Conservation (phyloP, 2,329 filamentous ascomycete species). For the Chaetoscypha palmicola region DNA sequence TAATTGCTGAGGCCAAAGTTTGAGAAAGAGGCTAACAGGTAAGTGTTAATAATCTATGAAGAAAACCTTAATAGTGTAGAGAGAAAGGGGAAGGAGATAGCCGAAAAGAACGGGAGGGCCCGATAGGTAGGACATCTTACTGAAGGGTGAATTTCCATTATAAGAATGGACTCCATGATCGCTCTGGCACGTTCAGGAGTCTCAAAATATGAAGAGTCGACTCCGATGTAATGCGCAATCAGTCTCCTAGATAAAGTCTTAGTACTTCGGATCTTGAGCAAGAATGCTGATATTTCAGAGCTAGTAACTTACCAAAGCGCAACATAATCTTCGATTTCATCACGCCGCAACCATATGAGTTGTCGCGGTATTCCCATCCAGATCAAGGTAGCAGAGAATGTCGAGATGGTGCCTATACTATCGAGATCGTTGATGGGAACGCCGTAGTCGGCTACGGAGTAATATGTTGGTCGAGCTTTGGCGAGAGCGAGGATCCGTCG, state of each 20-base stretch:
- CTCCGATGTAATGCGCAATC: conserved; percentile 64
- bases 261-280: no score
- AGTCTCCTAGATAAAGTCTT: no score
- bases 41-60: no score
- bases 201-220: conserved; percentile 54
- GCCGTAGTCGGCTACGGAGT: conserved; percentile 50
- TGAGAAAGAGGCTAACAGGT: no score
- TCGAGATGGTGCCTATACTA: conserved; percentile 62
- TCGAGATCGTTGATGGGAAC: conserved; percentile 72
- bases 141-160: conserved; percentile 61
- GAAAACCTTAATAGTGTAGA: no score
- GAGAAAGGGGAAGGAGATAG: no score
- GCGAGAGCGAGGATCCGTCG: conserved; percentile 56
- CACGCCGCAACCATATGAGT: conserved; percentile 55
- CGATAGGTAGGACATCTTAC: conserved; percentile 53
- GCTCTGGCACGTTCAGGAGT: conserved; percentile 48
- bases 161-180: conserved; percentile 61
- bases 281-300: no score
- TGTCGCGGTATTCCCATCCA: conserved; percentile 66
- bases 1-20: neutral
- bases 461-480: conserved; percentile 52
- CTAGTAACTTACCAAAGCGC: conserved; percentile 74
- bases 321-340: conserved; percentile 63
- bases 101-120: conserved; percentile 57
- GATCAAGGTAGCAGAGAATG: conserved; percentile 61